Evolutionary conservation across 2,329 filamentous ascomycete species (phyloP), one percentile per base, ranked within the genome.

Genomic region (Phialocephala subalpina): DNA sequence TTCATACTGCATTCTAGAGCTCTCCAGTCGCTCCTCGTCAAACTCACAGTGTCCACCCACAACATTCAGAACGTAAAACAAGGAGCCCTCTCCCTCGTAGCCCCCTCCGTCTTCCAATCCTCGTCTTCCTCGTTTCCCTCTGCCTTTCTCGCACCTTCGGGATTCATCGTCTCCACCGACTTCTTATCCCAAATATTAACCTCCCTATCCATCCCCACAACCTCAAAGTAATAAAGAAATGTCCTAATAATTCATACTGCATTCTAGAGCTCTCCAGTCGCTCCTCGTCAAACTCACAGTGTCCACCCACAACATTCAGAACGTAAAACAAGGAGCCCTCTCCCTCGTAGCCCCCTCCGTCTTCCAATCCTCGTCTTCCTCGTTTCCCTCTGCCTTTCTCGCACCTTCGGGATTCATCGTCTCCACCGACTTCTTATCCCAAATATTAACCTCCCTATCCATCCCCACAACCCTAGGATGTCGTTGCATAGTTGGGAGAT

Each of bases 131-230:
- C 40, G 2, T 42, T 16, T 2, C 16, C 16, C 42, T 20, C 42
- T 18, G 4, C 18, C 5, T 18, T 47, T 11, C n/a, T 18, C 18
- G 20, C 16, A 22, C n/a, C 18, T 4, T 49, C n/a, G 9, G 9
- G 9, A 20, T 4, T n/a, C n/a, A 11, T 12, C 6, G 11, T n/a
- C n/a, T 6, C 20, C 45, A 12, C n/a, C n/a, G 2, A 22, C n/a
- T 22, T n/a, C 45, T 11, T 7, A 18, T 49, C n/a, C 45, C 45
- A 49, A 53, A 53, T 3, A 53, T 8, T 29, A 36, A 62, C 27
- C 49, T 49, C 52, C 40, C 60, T 62, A 38, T 20, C 52, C 60
- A 29, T 38, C n/a, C 3, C 60, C 12, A 25, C 35, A n/a, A 62
- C 14, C 3, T n/a, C n/a, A n/a, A n/a, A n/a, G n/a, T n/a, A n/a